A percentile compares a stretch with the other conserved stretches of the same genome.
Conservation (phyloP, 805 yeast species). For the Danielia reshetovae region DNA sequence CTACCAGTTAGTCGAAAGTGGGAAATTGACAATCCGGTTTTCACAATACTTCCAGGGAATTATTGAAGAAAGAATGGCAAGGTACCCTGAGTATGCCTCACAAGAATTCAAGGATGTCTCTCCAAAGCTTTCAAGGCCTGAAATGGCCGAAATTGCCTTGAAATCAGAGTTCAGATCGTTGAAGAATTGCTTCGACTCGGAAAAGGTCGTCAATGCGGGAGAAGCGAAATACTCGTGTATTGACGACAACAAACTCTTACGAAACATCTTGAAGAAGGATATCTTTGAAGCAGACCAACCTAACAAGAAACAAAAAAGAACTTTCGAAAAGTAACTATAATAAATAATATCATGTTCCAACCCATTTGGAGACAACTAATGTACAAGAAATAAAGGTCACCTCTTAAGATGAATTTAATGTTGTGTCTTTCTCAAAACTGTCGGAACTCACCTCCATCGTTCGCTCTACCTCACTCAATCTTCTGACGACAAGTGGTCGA, state of each 20-base stretch:
- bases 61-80: conserved; percentile 31
- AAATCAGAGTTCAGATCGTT: conserved; percentile 54
- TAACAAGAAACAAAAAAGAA: conserved; percentile 17
- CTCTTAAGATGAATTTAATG: no score
- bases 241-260: conserved; percentile 55
- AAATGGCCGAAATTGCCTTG: conserved; percentile 54
- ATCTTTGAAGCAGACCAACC: conserved; percentile 16
- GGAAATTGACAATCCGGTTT: conserved; percentile 41
- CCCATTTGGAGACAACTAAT: not conserved
- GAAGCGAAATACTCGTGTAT: conserved; percentile 38
- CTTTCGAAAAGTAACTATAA: conserved; percentile 20
- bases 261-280: conserved; percentile 54
- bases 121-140: conserved; percentile 16
- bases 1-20: conserved; percentile 54
- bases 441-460: no score
- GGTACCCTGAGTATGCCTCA: conserved; percentile 44
- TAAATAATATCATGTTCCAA: conserved; percentile 8
- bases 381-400: not conserved
- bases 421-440: no score
- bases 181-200: conserved; percentile 31
- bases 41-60: conserved; percentile 29
- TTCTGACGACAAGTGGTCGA: conserved; percentile 27
- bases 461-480: not conserved
- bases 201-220: conserved; percentile 21
- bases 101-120: conserved; percentile 13